Evolutionary conservation across 2,329 filamentous ascomycete species (phyloP).

Genomic region (Cytospora leucostoma): DNA sequence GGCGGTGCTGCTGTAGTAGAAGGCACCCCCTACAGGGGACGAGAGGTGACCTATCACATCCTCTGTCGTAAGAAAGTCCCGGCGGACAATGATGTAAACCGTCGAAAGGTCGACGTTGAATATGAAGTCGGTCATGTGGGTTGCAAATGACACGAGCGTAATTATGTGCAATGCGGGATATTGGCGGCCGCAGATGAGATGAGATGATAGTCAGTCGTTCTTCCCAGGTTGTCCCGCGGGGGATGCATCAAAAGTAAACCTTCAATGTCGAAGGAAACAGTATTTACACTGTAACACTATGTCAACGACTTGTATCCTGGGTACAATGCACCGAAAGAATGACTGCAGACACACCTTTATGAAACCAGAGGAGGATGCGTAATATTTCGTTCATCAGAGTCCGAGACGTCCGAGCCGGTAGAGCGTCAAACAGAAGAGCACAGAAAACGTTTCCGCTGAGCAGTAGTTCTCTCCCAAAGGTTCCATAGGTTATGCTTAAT

Average conservation of each 20-base stretch:
- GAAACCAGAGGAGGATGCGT: not conserved
- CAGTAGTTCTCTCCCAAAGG: too few species aligned
- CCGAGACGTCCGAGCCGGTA: not conserved
- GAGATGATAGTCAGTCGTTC: not conserved
- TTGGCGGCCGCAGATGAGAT: slow-evolving; percentile 1
- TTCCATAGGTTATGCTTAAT: too few species aligned
- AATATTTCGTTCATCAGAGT: not conserved
- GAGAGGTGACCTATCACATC: slow-evolving; percentile 17
- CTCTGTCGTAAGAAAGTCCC: slow-evolving; percentile 16
- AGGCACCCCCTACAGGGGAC: slow-evolving; percentile 11
- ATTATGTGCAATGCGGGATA: slow-evolving; percentile 1
- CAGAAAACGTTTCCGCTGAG: too few species aligned
- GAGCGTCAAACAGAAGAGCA: not conserved
- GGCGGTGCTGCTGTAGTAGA: slow-evolving; percentile 24
- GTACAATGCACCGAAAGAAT: not conserved
- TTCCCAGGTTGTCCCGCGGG: slow-evolving; percentile 5
- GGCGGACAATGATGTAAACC: slow-evolving; percentile 22
- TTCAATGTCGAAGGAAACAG: not conserved
- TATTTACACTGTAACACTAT: not conserved
- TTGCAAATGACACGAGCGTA: not conserved
- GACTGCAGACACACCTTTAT: not conserved
- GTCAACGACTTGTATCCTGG: not conserved
- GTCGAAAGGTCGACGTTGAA: slow-evolving; percentile 27
- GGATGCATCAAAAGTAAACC: slow-evolving; percentile 29
- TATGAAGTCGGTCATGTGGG: slow-evolving; percentile 25